Evolutionary conservation across 306 rosid genomes (phyloP).

Genomic region (Cucumis melo): DNA sequence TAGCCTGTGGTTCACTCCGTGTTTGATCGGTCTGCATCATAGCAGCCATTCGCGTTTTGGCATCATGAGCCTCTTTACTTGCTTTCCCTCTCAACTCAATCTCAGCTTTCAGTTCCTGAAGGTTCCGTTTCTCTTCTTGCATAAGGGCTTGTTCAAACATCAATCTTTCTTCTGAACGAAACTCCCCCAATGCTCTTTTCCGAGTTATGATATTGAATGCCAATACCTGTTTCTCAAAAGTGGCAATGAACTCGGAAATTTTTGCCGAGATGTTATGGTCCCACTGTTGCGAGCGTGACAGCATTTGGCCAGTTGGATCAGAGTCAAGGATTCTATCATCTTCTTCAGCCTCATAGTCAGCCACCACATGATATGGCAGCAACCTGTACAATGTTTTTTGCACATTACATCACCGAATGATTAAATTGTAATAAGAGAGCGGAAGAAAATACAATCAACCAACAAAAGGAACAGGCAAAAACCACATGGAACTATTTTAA

Average conservation of each 20-base stretch:
- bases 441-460: not conserved
- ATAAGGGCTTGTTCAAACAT: conserved; percentile 90
- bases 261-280: conserved; percentile 85
- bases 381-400: conserved; percentile 31
- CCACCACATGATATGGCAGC: conserved; percentile 93
- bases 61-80: conserved; percentile 71
- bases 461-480: not conserved
- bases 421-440: not conserved
- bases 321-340: conserved; percentile 95
- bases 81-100: conserved; percentile 82
- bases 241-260: conserved; percentile 81
- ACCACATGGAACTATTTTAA: not conserved
- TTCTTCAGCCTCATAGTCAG: conserved; percentile 98
- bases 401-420: not conserved
- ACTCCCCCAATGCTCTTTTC: conserved; percentile 70
- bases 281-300: conserved; percentile 96
- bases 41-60: conserved; percentile 67
- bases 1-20: conserved; percentile 59
- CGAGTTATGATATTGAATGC: conserved; percentile 85
- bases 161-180: conserved; percentile 93
- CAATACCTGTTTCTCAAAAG: conserved; percentile 90
- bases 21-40: conserved; percentile 80
- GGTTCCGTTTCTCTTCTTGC: conserved; percentile 76
- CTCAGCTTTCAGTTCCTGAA: conserved; percentile 54
- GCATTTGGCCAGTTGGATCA: conserved; percentile 83